A percentile compares a stretch with the other conserved stretches of the same genome.
phyloP scores from a whole-genome alignment of 148 eudicot genomes.

The Cornus controversa region DNA sequence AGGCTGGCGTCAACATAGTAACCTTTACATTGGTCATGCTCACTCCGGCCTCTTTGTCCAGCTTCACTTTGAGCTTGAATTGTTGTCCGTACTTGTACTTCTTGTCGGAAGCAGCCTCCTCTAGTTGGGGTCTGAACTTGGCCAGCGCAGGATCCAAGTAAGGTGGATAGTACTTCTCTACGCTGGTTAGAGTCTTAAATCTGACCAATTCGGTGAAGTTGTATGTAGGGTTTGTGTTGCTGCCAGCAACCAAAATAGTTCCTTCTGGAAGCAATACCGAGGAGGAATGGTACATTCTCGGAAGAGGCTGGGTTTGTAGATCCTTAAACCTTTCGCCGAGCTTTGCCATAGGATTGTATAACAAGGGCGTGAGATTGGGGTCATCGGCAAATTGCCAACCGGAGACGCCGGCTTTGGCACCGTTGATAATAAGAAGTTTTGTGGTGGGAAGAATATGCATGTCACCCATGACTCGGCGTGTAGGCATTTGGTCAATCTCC shows the following conservation, averaged over 20 bases:
- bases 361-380: slow-evolving; percentile 51
- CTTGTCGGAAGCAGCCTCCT: neutral
- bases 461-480: slow-evolving; percentile 71
- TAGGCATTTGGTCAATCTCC: slow-evolving; percentile 77
- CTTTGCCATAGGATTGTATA: slow-evolving; percentile 43
- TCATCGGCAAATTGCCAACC: slow-evolving; percentile 60
- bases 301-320: slow-evolving; percentile 30
- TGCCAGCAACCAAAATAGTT: slow-evolving; percentile 67
- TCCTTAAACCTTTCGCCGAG: slow-evolving; percentile 45
- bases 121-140: slow-evolving; percentile 16
- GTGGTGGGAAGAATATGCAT: slow-evolving; percentile 75
- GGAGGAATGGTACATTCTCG: slow-evolving; percentile 81
- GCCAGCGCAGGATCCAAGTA: slow-evolving; percentile 44
- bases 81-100: slow-evolving; percentile 28
- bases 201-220: slow-evolving; percentile 6
- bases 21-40: slow-evolving; percentile 37
- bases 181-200: slow-evolving; percentile 59
- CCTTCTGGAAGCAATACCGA: slow-evolving; percentile 58
- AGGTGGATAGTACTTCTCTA: slow-evolving; percentile 77
- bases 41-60: neutral
- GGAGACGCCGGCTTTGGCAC: slow-evolving; percentile 63
- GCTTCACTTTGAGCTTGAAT: slow-evolving; percentile 19
- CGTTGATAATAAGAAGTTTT: slow-evolving; percentile 52
- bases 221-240: slow-evolving; percentile 56
- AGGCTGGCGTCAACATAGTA: slow-evolving; percentile 70